Base-by-base conservation (phyloP, 768 basidiomycete genomes). In the Pisolithus orientalis region DNA sequence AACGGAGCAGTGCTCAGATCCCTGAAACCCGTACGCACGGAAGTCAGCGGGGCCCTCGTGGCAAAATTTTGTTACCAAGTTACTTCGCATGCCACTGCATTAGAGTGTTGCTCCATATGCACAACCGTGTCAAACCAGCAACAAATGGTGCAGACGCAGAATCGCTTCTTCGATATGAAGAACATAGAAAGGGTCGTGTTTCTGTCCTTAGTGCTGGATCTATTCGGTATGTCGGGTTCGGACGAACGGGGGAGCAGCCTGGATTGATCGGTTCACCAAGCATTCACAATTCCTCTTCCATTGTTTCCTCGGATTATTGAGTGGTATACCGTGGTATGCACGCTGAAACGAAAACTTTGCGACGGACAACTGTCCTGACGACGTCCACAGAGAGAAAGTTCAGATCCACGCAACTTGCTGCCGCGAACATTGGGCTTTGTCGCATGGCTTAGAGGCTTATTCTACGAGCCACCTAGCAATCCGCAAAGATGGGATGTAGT, bases 241-340 rank as follows among this genome's bases (percentile, higher is more conserved):
- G 39, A 47, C n/a, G 11, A 11, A n/a, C 34, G 29, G 37, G 28
- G 17, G 13, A 4, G 14, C 38, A 45, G 3, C 47, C 51, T 45
- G n/a, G n/a, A 16, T 28, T 70, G 57, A 61, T 49, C 44, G 48
- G 49, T 55, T 38, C 45, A 46, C n/a, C 72, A 77, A 78, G 90
- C 92, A 11, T 95, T 94, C 69, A 96, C 92, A 24, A 89, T 95
- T 44, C 94, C 93, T 9, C 77, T 97, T n/a, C 95, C 95, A 21
- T 80, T 97, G 29, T 97, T 97, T 69, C 95, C 95, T n/a, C 83
- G 94, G n/a, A 75, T 98, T 47, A 94, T 96, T 40, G 86, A 94
- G 71, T 93, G 88, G 88, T 94, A 93, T 65, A 85, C 84, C 1
- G 68, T 82, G 64, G 89, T 87, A 57, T 61, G 80, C 67, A 39